Percentiles rank a stretch among this genome's conserved stretches.
phyloP scores from a whole-genome alignment of 208 protist species.

The Trypanosomatidae sp. region DNA sequence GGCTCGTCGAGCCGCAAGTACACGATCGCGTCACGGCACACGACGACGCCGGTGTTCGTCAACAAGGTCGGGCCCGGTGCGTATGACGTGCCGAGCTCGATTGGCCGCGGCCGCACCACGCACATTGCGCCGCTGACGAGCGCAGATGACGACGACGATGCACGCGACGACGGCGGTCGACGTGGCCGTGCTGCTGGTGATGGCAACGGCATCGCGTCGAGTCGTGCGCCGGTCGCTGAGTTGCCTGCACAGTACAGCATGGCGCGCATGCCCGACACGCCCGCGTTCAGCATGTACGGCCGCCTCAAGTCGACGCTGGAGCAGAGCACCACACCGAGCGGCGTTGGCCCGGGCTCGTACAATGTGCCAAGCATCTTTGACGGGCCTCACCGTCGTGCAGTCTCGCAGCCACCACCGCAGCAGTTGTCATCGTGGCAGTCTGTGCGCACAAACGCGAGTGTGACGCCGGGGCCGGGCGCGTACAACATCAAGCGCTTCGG shows the following conservation, averaged over 20 bases:
- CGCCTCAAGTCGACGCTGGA: no score
- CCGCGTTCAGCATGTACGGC: conserved; percentile 47
- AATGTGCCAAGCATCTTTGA: conserved; percentile 2
- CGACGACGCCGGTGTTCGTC: conserved; percentile 2
- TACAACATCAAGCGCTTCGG: conserved; percentile 23
- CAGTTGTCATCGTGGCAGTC: no score
- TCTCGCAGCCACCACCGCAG: no score
- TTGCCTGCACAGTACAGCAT: no score
- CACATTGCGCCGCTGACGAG: no score
- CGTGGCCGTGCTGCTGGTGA: no score
- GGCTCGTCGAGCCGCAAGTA: conserved; percentile 18
- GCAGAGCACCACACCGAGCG: no score
- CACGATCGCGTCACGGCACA: conserved; percentile 11
- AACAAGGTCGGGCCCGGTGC: conserved; percentile 25
- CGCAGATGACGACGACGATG: no score
- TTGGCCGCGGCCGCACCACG: conserved; percentile 45
- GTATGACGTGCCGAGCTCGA: conserved; percentile 41
- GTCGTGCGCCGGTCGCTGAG: no score
- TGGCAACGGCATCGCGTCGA: no score
- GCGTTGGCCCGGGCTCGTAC: conserved; percentile 27
- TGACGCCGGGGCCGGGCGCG: conserved; percentile 14
- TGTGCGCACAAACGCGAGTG: no score
- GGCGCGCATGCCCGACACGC: conserved; percentile 38
- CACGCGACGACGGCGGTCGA: no score
- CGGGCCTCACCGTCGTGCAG: not conserved